phyloP scores from a whole-genome alignment of 2,329 filamentous ascomycete species.

The Arachnopeziza araneosa region DNA sequence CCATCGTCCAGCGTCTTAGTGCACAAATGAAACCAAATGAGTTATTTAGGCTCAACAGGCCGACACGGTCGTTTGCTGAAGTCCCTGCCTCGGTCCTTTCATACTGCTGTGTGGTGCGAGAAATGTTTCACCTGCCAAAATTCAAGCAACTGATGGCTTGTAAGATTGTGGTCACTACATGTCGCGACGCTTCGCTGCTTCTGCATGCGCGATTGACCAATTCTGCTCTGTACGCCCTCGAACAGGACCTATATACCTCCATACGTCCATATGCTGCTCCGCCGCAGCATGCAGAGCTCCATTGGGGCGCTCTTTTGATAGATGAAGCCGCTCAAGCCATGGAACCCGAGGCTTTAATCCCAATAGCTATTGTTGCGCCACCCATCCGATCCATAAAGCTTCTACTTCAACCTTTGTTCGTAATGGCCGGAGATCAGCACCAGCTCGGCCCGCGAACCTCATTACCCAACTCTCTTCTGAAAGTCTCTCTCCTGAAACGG shows the following conservation, averaged over 20 bases:
- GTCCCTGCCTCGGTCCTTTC: constrained; percentile 12
- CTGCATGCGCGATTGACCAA: constrained; percentile 16
- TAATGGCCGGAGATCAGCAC: constrained; percentile 19
- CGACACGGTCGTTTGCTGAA: constrained; percentile 14
- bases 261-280: constrained; percentile 13
- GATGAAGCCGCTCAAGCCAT: constrained; percentile 20
- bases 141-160: constrained; percentile 15
- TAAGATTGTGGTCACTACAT: constrained; percentile 16
- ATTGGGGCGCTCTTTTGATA: constrained; percentile 16
- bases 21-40: constrained; percentile 5
- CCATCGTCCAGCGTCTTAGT: constrained; percentile 11
- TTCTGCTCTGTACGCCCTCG: constrained; percentile 10
- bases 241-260: constrained; percentile 6
- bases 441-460: constrained; percentile 17
- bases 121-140: constrained; percentile 8
- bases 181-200: constrained; percentile 16
- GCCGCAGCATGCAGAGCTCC: constrained; percentile 4
- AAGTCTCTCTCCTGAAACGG: constrained; percentile 15
- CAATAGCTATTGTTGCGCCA: constrained; percentile 14
- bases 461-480: constrained; percentile 9
- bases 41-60: constrained; percentile 14
- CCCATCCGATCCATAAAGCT: constrained; percentile 5
- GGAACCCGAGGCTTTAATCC: constrained; percentile 16
- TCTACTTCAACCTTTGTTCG: constrained; percentile 7
- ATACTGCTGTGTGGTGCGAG: constrained; percentile 10